A percentile compares a stretch with the other conserved stretches of the same genome.
Evolutionary conservation across 495 filamentous ascomycete genomes (phyloP).

Genomic region (Wilcoxina mikolae): DNA sequence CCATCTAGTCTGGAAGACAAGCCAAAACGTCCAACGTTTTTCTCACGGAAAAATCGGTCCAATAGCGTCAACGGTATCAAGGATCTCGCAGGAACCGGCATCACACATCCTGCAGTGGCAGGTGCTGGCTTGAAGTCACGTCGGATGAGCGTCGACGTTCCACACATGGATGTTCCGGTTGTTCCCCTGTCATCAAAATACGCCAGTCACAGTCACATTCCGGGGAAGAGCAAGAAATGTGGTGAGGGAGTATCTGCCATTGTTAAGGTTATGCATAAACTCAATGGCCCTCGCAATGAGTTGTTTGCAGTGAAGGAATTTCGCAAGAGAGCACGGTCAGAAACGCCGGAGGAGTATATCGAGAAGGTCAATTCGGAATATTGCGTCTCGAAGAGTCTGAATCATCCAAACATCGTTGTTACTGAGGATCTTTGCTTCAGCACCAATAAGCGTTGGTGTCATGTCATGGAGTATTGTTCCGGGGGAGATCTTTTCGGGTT

Average conservation of each 20-base stretch:
- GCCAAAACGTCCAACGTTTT: slow-evolving; percentile 16
- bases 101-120: slow-evolving; percentile 24
- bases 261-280: slow-evolving; percentile 52
- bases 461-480: slow-evolving; percentile 74
- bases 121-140: slow-evolving; percentile 26
- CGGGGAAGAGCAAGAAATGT: slow-evolving; percentile 38
- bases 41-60: slow-evolving; percentile 20
- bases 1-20: slow-evolving; percentile 14
- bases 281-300: slow-evolving; percentile 38
- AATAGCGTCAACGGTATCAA: slow-evolving; percentile 26
- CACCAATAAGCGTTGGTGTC: slow-evolving; percentile 51
- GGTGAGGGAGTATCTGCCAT: slow-evolving; percentile 60
- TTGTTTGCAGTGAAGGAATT: slow-evolving; percentile 69
- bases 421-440: slow-evolving; percentile 54
- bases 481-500: slow-evolving; percentile 57
- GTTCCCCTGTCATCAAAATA: slow-evolving; percentile 24
- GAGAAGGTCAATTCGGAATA: slow-evolving; percentile 72
- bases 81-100: slow-evolving; percentile 23
- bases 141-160: slow-evolving; percentile 24
- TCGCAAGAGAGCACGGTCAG: slow-evolving; percentile 44
- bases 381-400: slow-evolving; percentile 57
- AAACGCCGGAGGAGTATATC: slow-evolving; percentile 51
- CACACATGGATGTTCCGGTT: slow-evolving; percentile 24
- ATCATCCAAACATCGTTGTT: slow-evolving; percentile 67
- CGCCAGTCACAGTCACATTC: slow-evolving; percentile 23